These are phyloP conservation scores for Strobilomyces echinocephalus DNA, from an alignment of 768 basidiomycete species.

Conservation along the genomic window DNA sequence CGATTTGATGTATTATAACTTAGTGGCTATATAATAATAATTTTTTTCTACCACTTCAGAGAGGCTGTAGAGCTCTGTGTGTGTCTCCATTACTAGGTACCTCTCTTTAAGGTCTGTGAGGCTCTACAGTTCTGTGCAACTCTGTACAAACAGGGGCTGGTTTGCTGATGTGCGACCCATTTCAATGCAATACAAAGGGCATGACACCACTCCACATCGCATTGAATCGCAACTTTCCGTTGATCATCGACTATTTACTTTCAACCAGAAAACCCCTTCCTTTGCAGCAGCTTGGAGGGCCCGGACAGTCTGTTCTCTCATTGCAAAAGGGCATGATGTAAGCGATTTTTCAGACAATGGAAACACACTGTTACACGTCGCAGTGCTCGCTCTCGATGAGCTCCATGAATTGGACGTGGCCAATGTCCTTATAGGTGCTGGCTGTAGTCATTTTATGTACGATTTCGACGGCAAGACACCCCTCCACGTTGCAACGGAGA, in stretches of 20 bases:
- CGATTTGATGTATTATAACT: no score
- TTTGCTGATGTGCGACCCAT: no score
- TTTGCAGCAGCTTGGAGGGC: background rate
- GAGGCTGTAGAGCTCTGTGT: no score
- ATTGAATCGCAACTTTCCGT: no score
- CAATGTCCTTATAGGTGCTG: constrained; percentile 1
- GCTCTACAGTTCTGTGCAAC: no score
- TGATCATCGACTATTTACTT: background rate
- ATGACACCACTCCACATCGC: no score
- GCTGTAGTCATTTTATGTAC: background rate
- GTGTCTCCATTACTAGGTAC: no score
- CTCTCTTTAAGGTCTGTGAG: no score
- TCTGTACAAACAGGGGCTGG: no score
- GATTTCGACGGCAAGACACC: background rate
- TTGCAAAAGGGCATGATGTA: background rate
- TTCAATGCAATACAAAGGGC: no score
- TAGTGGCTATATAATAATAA: no score
- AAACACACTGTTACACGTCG: background rate
- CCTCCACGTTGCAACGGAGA: constrained; percentile 2
- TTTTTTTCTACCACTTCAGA: no score
- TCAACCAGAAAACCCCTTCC: background rate
- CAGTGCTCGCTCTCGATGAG: background rate
- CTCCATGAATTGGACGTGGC: background rate
- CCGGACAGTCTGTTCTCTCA: background rate
- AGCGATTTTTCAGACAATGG: background rate